These are phyloP conservation scores for Spencermartinsiella ligniputridi DNA, from an alignment of 1,139 yeast species.

Conservation along the genomic window DNA sequence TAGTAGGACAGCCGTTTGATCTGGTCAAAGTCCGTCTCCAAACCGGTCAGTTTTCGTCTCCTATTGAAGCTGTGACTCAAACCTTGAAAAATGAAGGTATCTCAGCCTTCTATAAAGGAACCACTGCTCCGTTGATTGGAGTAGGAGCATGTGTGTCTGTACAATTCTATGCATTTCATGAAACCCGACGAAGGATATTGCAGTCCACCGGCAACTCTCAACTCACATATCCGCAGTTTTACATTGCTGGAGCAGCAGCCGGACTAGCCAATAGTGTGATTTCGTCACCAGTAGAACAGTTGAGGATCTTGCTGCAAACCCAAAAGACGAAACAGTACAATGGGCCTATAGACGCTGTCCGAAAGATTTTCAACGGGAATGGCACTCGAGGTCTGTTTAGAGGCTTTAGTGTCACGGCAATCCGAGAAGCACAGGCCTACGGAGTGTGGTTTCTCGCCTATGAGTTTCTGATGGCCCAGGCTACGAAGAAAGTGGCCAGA, in stretches of 20 bases:
- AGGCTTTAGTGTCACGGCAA: constrained; percentile 55
- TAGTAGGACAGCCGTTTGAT: constrained; percentile 74
- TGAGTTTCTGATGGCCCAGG: constrained; percentile 50
- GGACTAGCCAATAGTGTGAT: constrained; percentile 74
- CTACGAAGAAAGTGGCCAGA: constrained; percentile 33
- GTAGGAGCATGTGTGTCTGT: constrained; percentile 73
- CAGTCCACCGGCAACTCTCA: constrained; percentile 22
- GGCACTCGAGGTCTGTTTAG: constrained; percentile 60
- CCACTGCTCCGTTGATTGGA: constrained; percentile 44
- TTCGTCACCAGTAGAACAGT: constrained; percentile 71
- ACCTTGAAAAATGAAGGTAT: constrained; percentile 59
- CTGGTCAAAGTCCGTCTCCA: constrained; percentile 63
- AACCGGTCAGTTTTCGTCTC: constrained; percentile 46
- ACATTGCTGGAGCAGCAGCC: constrained; percentile 69
- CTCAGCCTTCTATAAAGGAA: constrained; percentile 57
- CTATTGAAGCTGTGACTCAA: constrained; percentile 50
- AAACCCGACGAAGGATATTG: constrained; percentile 57
- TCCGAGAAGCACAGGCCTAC: constrained; percentile 73
- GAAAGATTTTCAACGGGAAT: constrained; percentile 41
- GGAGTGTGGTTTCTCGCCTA: constrained; percentile 79
- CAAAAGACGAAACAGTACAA: constrained; percentile 39
- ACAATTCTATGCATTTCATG: constrained; percentile 76
- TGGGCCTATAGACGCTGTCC: constrained; percentile 48
- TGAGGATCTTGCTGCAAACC: constrained; percentile 66
- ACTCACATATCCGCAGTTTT: constrained; percentile 56